Conservation (phyloP, 2,329 filamentous ascomycete genomes). For the Alternaria brassicicola region DNA sequence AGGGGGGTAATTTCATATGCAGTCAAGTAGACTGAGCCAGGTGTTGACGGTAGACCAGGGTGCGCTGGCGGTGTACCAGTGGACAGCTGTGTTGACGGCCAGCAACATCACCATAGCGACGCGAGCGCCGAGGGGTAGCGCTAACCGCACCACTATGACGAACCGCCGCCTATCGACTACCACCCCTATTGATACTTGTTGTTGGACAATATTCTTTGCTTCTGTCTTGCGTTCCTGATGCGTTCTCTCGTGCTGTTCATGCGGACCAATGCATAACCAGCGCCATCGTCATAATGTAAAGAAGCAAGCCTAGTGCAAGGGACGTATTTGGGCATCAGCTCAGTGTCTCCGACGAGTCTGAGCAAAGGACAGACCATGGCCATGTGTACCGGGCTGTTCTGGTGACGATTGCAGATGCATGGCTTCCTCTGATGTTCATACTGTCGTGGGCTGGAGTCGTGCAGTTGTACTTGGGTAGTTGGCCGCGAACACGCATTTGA, state of each 20-base stretch:
- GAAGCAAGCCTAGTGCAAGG: slow-evolving; percentile 4
- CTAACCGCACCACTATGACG: slow-evolving; percentile 16
- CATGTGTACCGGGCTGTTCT: not conserved
- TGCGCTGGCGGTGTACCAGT: slow-evolving; percentile 20
- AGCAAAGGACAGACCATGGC: not conserved
- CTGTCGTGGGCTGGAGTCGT: not conserved
- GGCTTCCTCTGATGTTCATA: not conserved
- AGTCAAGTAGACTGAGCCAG: slow-evolving; percentile 29
- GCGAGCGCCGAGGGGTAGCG: slow-evolving; percentile 23
- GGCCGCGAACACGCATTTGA: not conserved
- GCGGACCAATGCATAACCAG: not conserved
- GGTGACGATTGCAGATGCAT: not conserved
- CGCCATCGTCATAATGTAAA: not conserved
- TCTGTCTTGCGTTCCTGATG: not conserved
- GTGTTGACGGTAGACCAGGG: slow-evolving; percentile 34
- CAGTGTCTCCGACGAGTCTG: not conserved
- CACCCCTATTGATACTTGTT: slow-evolving; percentile 1
- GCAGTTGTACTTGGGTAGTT: not conserved
- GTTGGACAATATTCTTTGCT: not conserved
- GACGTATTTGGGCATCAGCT: not conserved
- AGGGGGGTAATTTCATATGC: slow-evolving; percentile 20
- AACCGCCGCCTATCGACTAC: not conserved
- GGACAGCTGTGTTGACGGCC: slow-evolving; percentile 28
- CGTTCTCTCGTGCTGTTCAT: not conserved
- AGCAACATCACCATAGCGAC: slow-evolving; percentile 32